Percentiles rank a stretch among this genome's conserved stretches.
These are phyloP conservation scores for Glutinoglossum americanum DNA, from an alignment of 495 filamentous ascomycete species.

Conservation along the genomic window DNA sequence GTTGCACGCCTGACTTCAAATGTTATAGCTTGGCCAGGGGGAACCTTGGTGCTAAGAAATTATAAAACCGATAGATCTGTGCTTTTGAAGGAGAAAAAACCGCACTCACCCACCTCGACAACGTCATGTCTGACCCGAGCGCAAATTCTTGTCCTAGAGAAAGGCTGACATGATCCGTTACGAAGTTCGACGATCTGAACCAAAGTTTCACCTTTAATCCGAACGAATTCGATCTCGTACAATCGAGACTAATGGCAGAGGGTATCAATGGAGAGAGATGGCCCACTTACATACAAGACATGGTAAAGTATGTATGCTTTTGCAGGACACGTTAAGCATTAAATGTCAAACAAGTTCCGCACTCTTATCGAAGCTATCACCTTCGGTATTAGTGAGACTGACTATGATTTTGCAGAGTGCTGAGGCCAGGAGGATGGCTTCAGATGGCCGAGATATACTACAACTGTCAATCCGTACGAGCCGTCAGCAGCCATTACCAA, in stretches of 20 bases:
- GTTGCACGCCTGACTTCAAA: background rate
- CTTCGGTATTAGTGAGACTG: background rate
- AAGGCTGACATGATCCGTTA: background rate
- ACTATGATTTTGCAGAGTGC: conserved; percentile 19
- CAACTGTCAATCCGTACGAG: conserved; percentile 47
- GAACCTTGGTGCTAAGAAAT: background rate
- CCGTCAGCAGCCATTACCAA: background rate
- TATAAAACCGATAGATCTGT: background rate
- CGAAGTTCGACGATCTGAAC: conserved; percentile 56
- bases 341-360: background rate
- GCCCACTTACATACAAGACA: conserved; percentile 59
- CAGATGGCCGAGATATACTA: conserved; percentile 82
- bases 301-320: conserved; percentile 32
- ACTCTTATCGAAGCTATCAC: background rate
- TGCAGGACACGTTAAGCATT: background rate
- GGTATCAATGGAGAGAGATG: conserved; percentile 63
- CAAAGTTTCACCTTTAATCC: conserved; percentile 48
- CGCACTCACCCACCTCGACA: background rate
- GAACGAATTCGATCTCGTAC: conserved; percentile 74
- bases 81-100: background rate
- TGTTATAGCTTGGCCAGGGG: background rate
- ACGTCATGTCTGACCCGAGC: background rate
- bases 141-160: background rate
- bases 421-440: conserved; percentile 61
- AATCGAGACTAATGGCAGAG: conserved; percentile 58